Conservation (phyloP, 305 asterid species). For the Solanum aculeatissimum region DNA sequence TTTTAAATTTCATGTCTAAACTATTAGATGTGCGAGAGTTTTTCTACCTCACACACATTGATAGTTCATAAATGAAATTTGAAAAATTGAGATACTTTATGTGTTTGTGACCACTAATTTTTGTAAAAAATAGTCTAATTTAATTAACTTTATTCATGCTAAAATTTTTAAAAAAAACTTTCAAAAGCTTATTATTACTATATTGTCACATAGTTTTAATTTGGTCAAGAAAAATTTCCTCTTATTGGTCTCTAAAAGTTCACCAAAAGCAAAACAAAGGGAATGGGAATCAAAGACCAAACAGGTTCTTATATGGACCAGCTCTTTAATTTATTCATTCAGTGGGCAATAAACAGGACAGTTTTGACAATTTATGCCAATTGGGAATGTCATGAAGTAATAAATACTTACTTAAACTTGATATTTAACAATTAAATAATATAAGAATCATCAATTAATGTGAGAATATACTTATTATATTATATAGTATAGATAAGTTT, state of each 20-base stretch:
- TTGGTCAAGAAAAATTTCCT: neutral
- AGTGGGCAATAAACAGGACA: neutral
- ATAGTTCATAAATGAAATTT: neutral
- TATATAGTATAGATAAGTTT: no score
- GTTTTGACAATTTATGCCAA: neutral
- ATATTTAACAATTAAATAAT: neutral
- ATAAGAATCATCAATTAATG: neutral
- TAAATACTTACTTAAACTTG: rapidly evolving
- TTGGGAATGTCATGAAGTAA: neutral
- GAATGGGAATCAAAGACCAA: neutral
- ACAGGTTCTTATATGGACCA: neutral
- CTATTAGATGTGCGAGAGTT: neutral
- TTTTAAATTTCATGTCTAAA: neutral
- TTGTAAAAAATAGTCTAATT: neutral
- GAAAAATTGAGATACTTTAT: neutral
- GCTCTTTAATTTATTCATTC: neutral
- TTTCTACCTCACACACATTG: neutral
- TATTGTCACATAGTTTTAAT: neutral
- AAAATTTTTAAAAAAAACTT: no score
- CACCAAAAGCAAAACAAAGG: neutral
- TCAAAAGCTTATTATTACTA: neutral
- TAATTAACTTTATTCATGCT: neutral
- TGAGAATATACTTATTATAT: neutral
- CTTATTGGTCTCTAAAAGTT: neutral
- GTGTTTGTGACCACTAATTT: no score